Conservation (phyloP, 2,329 filamentous ascomycete genomes). For the Aspergillus sp. region DNA sequence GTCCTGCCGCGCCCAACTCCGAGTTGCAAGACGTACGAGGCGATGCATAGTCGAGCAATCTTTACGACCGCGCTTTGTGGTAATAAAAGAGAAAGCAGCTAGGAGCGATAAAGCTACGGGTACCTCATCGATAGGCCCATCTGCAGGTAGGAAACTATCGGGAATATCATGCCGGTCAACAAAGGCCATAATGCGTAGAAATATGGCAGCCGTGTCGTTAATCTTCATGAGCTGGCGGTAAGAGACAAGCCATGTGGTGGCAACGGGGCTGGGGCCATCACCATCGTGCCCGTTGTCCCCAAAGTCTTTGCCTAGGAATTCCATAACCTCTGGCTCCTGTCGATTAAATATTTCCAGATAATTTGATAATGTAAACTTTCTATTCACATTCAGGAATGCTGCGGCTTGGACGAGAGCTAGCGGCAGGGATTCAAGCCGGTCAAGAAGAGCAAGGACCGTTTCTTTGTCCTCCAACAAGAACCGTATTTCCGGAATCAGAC, state of each 20-base stretch:
- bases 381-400: slow-evolving; percentile 19
- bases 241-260: slow-evolving; percentile 10
- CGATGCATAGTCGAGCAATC: slow-evolving; percentile 25
- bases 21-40: slow-evolving; percentile 29
- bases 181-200: slow-evolving; percentile 32
- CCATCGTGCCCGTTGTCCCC: not conserved
- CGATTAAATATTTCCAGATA: slow-evolving; percentile 8
- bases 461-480: slow-evolving; percentile 12
- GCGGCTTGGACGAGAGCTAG: slow-evolving; percentile 27
- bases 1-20: slow-evolving; percentile 24
- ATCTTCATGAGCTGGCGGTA: slow-evolving; percentile 15
- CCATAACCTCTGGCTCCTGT: not conserved
- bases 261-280: slow-evolving; percentile 1
- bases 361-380: not conserved
- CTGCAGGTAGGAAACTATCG: slow-evolving; percentile 19
- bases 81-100: slow-evolving; percentile 16
- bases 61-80: not conserved
- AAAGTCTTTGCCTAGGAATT: slow-evolving; percentile 13
- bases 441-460: slow-evolving; percentile 11
- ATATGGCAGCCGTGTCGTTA: not conserved
- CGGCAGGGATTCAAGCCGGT: slow-evolving; percentile 22
- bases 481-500: not conserved
- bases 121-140: not conserved
- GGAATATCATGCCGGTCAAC: slow-evolving; percentile 28
- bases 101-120: slow-evolving; percentile 23